Evolutionary conservation across 805 yeast species (phyloP), one percentile per base, ranked within the genome.

Genomic region (Wickerhamomyces queroliae): DNA sequence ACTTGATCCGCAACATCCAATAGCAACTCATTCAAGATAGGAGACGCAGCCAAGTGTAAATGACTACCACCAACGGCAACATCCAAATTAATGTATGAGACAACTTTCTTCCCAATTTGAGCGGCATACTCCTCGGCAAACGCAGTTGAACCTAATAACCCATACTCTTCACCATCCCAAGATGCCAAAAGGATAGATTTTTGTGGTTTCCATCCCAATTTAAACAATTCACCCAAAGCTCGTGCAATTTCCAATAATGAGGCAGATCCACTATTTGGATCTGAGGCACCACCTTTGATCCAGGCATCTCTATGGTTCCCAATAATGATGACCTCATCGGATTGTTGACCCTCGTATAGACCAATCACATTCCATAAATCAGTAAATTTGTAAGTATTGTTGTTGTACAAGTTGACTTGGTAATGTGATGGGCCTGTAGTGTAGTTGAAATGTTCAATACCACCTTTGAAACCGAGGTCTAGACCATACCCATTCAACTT

Each of bases 91-190:
- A 85, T 53, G 55, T 84, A 84, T 1, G 85, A 87, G 38, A 82
- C 69, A 2, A 78, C 79, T 36, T 74, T 66, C 31, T 64, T 65
- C 37, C 69, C 65, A 28, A 84, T 56, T 26, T 53, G 50, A 27
- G 65, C 57, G 5, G 75, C 70, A 40, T 76, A 65, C 39, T 76
- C 77, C 58, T 83, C 91, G 22, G 85, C 91, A 67, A 70, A 83
- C 44, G 81, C 90, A 3, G 90, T 84, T 2, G 87, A 79, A 2
- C 93, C 93, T 18, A 84, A 50, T 24, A 84, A 63, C 1, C 80
- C 89, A 50, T 79, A 79, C 59, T 84, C 91, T 58, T 84, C 91
- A 38, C 87, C 91, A 55, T 83, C 93, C 87, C 89, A 83, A n/a
- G 85, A 76, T 1, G 83, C 86, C 40, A 84, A 68, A 35, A 76